Evolutionary conservation across 345 rosid genomes (phyloP).

Genomic region (Citrus mangshanensis): DNA sequence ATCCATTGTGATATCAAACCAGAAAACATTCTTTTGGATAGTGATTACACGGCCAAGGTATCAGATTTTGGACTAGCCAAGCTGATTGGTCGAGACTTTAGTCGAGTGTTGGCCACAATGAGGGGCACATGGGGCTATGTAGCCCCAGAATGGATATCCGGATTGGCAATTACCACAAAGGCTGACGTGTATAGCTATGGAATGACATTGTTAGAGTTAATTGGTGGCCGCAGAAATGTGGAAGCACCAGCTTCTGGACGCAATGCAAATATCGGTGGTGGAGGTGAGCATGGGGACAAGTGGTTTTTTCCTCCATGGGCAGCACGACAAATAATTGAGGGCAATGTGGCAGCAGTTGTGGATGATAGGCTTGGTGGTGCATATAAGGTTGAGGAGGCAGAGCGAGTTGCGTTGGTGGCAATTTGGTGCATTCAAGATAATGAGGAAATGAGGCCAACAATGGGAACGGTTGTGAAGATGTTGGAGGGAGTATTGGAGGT

Average conservation of each 20-base stretch:
- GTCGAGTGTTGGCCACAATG: conserved; percentile 57
- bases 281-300: conserved; percentile 32
- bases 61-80: conserved; percentile 63
- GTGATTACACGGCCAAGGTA: conserved; percentile 44
- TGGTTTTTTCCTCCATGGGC: conserved; percentile 98
- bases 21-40: conserved; percentile 56
- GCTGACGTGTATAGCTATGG: conserved; percentile 78
- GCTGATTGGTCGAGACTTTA: conserved; percentile 59
- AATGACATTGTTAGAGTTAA: conserved; percentile 57
- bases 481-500: conserved; percentile 68
- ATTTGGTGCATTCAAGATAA: conserved; percentile 81
- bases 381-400: conserved; percentile 51
- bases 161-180: conserved; percentile 57
- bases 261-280: conserved; percentile 19
- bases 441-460: conserved; percentile 61
- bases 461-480: conserved; percentile 71
- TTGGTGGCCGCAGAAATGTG: conserved; percentile 73
- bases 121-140: conserved; percentile 68
- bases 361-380: conserved; percentile 45
- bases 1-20: conserved; percentile 66
- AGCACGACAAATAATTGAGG: conserved; percentile 60
- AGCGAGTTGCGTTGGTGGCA: conserved; percentile 58
- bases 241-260: conserved; percentile 35
- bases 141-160: conserved; percentile 71
- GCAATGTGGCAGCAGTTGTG: conserved; percentile 45